phyloP scores from a whole-genome alignment of 2,329 filamentous ascomycete species.

The Fusarium subtropicale region DNA sequence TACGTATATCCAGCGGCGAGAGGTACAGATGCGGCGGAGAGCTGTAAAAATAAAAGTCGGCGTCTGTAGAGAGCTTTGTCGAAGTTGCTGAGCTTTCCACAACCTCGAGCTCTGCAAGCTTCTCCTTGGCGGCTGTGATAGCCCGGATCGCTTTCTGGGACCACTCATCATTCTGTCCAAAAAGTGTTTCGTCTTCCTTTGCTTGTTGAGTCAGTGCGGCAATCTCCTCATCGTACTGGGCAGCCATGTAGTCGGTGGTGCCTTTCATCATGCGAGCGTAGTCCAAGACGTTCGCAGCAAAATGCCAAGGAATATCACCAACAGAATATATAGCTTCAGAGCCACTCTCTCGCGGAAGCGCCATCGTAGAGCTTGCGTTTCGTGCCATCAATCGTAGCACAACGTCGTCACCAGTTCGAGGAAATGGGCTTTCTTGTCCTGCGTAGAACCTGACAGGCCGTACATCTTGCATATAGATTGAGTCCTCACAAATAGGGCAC shows the following conservation, averaged over 20 bases:
- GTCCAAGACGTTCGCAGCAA: constrained; percentile 91
- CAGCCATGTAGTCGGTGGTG: constrained; percentile 85
- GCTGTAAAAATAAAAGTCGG: constrained; percentile 87
- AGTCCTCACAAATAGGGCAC: constrained; percentile 95
- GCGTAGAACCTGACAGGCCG: constrained; percentile 90
- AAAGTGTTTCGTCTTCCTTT: constrained; percentile 89
- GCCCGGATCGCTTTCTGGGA: constrained; percentile 83
- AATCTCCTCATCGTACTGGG: constrained; percentile 84
- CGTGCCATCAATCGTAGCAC: constrained; percentile 88
- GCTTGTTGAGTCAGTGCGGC: constrained; percentile 79
- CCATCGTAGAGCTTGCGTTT: constrained; percentile 82
- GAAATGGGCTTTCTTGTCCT: constrained; percentile 85
- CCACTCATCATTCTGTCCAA: constrained; percentile 94
- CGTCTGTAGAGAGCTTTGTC: constrained; percentile 51
- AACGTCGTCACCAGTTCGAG: constrained; percentile 87
- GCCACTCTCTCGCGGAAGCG: constrained; percentile 83
- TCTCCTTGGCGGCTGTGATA: constrained; percentile 81
- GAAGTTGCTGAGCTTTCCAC: constrained; percentile 30
- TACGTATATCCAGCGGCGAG: constrained; percentile 90
- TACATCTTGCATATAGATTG: constrained; percentile 90
- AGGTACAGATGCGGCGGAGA: constrained; percentile 89
- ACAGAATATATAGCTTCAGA: constrained; percentile 75
- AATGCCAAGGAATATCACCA: constrained; percentile 92
- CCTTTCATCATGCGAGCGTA: constrained; percentile 97
- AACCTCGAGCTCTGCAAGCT: constrained; percentile 62